Conservation (phyloP, 1,284 basidiomycete species). For the Moesziomyces sp. region DNA sequence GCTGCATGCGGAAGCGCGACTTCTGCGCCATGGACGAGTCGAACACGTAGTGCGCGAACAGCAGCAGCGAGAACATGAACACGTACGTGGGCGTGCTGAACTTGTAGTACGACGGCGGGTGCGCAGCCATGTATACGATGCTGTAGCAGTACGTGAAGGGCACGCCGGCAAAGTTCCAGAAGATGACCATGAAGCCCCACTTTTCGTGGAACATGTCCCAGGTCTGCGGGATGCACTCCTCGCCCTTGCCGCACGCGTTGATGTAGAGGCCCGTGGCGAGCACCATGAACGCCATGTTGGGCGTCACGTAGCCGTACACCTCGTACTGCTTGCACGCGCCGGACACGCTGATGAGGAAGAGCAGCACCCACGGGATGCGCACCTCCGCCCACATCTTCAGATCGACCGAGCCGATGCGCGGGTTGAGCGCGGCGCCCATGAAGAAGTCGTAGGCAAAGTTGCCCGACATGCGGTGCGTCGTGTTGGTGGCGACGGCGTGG, state of each 20-base stretch:
- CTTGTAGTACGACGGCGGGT: slow-evolving; percentile 85
- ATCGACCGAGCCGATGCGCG: slow-evolving; percentile 90
- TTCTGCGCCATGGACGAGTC: slow-evolving; percentile 97
- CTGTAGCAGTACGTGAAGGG: slow-evolving; percentile 79
- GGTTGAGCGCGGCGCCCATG: slow-evolving; percentile 96
- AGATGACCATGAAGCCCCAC: slow-evolving; percentile 69
- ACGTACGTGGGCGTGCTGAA: slow-evolving; percentile 84
- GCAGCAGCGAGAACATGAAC: slow-evolving; percentile 65
- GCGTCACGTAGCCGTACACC: slow-evolving; percentile 87
- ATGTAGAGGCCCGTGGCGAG: slow-evolving; percentile 95
- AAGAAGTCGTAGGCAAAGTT: slow-evolving; percentile 78
- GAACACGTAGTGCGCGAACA: slow-evolving; percentile 71
- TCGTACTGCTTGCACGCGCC: slow-evolving; percentile 93
- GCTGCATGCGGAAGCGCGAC: slow-evolving; percentile 96
- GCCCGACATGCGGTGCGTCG: slow-evolving; percentile 81
- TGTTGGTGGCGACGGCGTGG: slow-evolving; percentile 63
- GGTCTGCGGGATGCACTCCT: slow-evolving; percentile 96
- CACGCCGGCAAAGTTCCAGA: slow-evolving; percentile 86
- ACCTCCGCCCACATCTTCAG: slow-evolving; percentile 99
- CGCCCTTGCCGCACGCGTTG: slow-evolving; percentile 80
- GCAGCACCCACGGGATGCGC: slow-evolving; percentile 94
- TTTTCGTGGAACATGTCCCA: slow-evolving; percentile 74
- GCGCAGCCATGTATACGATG: slow-evolving; percentile 96
- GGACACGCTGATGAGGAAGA: slow-evolving; percentile 91
- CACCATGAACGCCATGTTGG: slow-evolving; percentile 97